Conservation (phyloP, 768 basidiomycete species). For the Boletus insuetus region DNA sequence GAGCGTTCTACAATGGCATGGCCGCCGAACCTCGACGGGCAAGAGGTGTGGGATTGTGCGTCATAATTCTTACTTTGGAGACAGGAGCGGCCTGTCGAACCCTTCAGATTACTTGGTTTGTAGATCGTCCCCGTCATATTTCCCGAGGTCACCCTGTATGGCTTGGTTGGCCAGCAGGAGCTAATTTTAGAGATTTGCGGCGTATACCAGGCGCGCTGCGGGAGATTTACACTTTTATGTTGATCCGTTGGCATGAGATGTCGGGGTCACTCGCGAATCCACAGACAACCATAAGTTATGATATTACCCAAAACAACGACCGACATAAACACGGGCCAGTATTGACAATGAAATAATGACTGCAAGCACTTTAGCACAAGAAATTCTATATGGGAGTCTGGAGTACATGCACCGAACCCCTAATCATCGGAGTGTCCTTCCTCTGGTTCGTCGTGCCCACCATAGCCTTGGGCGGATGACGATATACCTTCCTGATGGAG, state of each 20-base stretch:
- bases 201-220: slow-evolving; percentile 3
- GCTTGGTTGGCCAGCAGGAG: slow-evolving; percentile 1
- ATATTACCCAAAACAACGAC: slow-evolving; percentile 16
- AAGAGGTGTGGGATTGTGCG: slow-evolving; percentile 17
- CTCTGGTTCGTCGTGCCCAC: slow-evolving; percentile 32
- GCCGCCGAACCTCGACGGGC: slow-evolving; percentile 25
- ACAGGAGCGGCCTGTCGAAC: slow-evolving; percentile 10
- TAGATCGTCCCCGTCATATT: slow-evolving; percentile 11
- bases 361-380: slow-evolving; percentile 31
- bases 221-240: slow-evolving; percentile 29
- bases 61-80: slow-evolving; percentile 15
- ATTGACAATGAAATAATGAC: slow-evolving; percentile 16
- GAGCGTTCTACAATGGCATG: slow-evolving; percentile 43
- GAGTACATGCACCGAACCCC: slow-evolving; percentile 25
- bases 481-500: slow-evolving; percentile 48
- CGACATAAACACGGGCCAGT: slow-evolving; percentile 18
- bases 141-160: slow-evolving; percentile 26
- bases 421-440: slow-evolving; percentile 33
- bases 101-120: slow-evolving; percentile 19
- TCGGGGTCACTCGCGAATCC: slow-evolving; percentile 11
- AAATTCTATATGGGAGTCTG: slow-evolving; percentile 31
- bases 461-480: slow-evolving; percentile 24
- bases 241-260: slow-evolving; percentile 24
- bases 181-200: slow-evolving; percentile 25
- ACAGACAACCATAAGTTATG: slow-evolving; percentile 17